phyloP scores from a whole-genome alignment of 1,284 basidiomycete genomes.

The Leccinum cinnamomeum region DNA sequence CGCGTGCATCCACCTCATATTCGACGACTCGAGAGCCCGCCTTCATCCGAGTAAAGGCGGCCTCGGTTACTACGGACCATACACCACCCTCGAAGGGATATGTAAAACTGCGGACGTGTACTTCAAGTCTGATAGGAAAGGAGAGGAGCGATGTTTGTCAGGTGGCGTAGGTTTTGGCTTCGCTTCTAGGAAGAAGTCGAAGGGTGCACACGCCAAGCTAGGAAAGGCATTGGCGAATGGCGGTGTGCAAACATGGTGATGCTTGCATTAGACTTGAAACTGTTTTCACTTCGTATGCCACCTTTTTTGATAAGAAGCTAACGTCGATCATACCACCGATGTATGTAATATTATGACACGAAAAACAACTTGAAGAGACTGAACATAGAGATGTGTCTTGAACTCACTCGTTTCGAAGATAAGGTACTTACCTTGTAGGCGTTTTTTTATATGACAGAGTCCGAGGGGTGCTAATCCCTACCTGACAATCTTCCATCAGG shows the following conservation, averaged over 20 bases:
- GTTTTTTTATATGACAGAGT: neutral
- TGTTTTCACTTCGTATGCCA: neutral
- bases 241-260: slow-evolving; percentile 17
- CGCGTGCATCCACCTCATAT: slow-evolving; percentile 62
- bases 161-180: slow-evolving; percentile 35
- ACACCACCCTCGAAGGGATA: slow-evolving; percentile 57
- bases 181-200: slow-evolving; percentile 1
- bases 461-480: neutral
- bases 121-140: slow-evolving; percentile 37
- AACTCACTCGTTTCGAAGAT: neutral
- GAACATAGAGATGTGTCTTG: neutral
- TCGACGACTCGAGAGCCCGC: slow-evolving; percentile 69
- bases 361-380: neutral
- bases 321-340: neutral
- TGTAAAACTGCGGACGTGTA: slow-evolving; percentile 56
- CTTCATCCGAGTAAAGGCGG: slow-evolving; percentile 58
- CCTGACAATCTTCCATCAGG: neutral
- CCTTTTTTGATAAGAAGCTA: neutral
- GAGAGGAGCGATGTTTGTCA: slow-evolving; percentile 34
- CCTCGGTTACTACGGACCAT: slow-evolving; percentile 60
- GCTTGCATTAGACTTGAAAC: slow-evolving; percentile 19
- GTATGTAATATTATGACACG: neutral
- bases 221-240: slow-evolving; percentile 17
- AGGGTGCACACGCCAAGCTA: neutral
- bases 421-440: neutral